A percentile compares a stretch with the other conserved stretches of the same genome.
Conservation (phyloP, 1,284 basidiomycete genomes). For the Trichosporon sp. region DNA sequence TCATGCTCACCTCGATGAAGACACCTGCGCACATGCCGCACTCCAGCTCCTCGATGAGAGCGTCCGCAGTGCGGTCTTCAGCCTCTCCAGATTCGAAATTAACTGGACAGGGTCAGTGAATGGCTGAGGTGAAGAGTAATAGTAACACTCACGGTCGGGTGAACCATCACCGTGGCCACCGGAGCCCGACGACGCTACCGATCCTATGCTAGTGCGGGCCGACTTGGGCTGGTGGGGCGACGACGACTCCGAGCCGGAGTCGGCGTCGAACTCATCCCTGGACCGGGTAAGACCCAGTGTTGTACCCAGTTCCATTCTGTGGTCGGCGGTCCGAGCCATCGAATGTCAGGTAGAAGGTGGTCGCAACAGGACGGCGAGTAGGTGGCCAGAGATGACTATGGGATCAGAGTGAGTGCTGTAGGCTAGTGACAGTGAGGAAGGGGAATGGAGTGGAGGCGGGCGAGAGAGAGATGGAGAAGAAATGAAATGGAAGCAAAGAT, state of each 20-base stretch:
- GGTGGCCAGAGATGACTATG: background rate
- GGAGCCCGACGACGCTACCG: background rate
- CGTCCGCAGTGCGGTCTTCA: background rate
- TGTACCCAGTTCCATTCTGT: background rate
- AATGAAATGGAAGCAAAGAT: background rate
- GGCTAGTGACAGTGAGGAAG: background rate
- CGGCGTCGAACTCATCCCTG: conserved; percentile 14
- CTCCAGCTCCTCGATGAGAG: conserved; percentile 21
- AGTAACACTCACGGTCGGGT: background rate
- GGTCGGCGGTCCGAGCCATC: background rate
- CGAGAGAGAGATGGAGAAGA: background rate
- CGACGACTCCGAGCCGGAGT: background rate
- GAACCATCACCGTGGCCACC: background rate
- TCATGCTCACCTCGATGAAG: conserved; percentile 20
- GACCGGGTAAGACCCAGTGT: conserved; percentile 7
- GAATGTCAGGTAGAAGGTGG: background rate
- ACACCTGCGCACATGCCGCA: conserved; percentile 26
- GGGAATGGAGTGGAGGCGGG: background rate
- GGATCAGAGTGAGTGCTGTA: background rate
- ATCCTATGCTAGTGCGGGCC: conserved; percentile 8
- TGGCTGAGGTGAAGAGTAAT: background rate
- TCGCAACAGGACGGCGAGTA: background rate
- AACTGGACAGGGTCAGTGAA: background rate
- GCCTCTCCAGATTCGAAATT: background rate
- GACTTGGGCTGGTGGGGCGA: conserved; percentile 9